These are phyloP conservation scores for Phytophthora pini DNA, from an alignment of 352 stramenopile genomes.

Conservation along the genomic window DNA sequence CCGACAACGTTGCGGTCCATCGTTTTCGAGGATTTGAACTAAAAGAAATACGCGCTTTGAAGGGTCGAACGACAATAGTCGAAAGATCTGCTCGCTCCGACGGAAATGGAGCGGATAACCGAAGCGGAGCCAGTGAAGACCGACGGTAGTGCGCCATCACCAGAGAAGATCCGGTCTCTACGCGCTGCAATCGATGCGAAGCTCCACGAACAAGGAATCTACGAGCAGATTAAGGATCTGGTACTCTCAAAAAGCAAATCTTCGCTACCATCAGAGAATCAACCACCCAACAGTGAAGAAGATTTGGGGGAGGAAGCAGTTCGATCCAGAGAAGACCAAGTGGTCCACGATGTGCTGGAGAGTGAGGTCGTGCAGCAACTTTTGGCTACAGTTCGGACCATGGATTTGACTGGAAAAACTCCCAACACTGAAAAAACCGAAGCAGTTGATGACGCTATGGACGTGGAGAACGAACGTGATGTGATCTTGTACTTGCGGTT, in stretches of 20 bases:
- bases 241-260: conserved; percentile 44
- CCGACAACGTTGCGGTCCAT: conserved; percentile 18
- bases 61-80: conserved; percentile 11
- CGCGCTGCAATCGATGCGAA: conserved; percentile 77
- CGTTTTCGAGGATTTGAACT: no score
- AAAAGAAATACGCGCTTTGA: no score
- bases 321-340: conserved; percentile 15
- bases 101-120: conserved; percentile 26
- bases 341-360: conserved; percentile 71
- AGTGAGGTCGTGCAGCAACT: conserved; percentile 82
- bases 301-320: not conserved
- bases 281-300: conserved; percentile 5
- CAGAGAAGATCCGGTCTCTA: conserved; percentile 55
- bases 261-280: not conserved
- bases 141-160: conserved; percentile 12
- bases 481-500: conserved; percentile 64
- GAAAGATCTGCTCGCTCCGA: conserved; percentile 21
- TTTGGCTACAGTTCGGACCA: conserved; percentile 51
- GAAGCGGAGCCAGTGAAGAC: conserved; percentile 10
- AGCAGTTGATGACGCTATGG: not conserved
- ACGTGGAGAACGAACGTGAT: conserved; percentile 20
- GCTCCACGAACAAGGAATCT: conserved; percentile 77
- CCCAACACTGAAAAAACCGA: conserved; percentile 12
- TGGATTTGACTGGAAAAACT: conserved; percentile 19
- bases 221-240: conserved; percentile 72